phyloP scores from a whole-genome alignment of 805 yeast species.

The Cyberlindnera petersonii region DNA sequence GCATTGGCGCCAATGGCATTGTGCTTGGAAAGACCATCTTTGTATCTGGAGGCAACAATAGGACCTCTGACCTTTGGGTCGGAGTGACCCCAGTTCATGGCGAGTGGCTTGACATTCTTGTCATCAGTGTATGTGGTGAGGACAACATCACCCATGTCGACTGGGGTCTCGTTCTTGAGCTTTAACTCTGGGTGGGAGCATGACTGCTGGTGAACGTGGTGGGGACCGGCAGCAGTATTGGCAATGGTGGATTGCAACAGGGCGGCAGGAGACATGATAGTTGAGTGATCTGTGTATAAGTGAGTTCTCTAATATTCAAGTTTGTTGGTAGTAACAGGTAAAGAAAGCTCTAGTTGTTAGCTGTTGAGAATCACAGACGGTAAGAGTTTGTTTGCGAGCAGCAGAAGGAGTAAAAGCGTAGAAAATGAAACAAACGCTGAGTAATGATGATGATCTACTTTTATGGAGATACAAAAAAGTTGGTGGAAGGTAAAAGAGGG shows the following conservation, averaged over 20 bases:
- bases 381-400: too few relatives aligned
- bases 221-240: too few relatives aligned
- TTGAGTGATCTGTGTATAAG: not conserved
- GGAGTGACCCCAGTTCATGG: slow-evolving; percentile 49
- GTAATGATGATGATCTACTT: too few relatives aligned
- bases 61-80: slow-evolving; percentile 53
- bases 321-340: not conserved
- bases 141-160: slow-evolving; percentile 30
- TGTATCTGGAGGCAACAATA: slow-evolving; percentile 48
- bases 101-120: slow-evolving; percentile 43
- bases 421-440: too few relatives aligned
- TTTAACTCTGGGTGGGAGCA: slow-evolving; percentile 17
- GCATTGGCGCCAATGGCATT: slow-evolving; percentile 64
- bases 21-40: slow-evolving; percentile 47
- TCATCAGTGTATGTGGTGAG: slow-evolving; percentile 55
- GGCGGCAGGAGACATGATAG: slow-evolving; percentile 29
- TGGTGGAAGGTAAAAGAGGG: not conserved
- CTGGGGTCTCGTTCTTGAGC: slow-evolving; percentile 20
- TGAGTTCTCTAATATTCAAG: not conserved
- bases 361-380: too few relatives aligned
- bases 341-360: too few relatives aligned
- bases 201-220: slow-evolving; percentile 10
- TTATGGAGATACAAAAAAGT: not conserved
- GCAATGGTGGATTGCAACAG: slow-evolving; percentile 8
- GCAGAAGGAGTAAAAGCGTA: too few relatives aligned